Evolutionary conservation across 2,329 filamentous ascomycete genomes (phyloP), one percentile per base, ranked within the genome.

Genomic region (Colletotrichum melonis): DNA sequence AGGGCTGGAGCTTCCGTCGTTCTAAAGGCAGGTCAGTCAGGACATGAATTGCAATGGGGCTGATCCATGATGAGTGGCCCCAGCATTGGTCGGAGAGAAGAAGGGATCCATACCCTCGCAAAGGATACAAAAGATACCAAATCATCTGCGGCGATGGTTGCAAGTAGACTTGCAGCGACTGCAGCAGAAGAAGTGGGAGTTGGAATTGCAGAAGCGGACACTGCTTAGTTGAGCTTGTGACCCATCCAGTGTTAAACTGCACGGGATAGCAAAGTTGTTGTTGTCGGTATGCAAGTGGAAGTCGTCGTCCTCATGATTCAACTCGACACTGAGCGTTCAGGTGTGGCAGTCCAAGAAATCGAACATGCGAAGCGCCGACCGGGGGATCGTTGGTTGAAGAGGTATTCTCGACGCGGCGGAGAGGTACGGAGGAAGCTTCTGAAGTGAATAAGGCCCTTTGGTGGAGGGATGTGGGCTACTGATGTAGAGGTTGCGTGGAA

Each of bases 101-200:
- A 42, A 30, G 38, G 62, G 52, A 24, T 22, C 8, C 92, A 82
- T 84, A 94, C 92, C 93, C 92, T 88, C 93, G 89, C 77, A 95
- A 86, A 79, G 93, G 93, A 84, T 93, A 95, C 76, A 95, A 85
- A 64, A 95, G 84, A 85, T 93, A 94, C 92, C 92, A 94, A 84
- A 94, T 92, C 92, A 94, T 90, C 78, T 73, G 69, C 69, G 74
- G 74, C 74, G 65, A 73, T 46, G 52, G 54, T 70, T 74, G 64
- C 69, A 74, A 74, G 69, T 65, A n/a, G 32, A 54, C 58, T 71
- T 72, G 72, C 72, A 67, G 67, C 66, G 67, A 46, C 62, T 26
- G 68, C 62, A 58, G 57, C 72, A 74, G 67, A 59, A 22, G 68
- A 72, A 24, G n/a, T 49, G 42, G 38, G 52, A 69, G 68, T 46